phyloP scores from a whole-genome alignment of 2,329 filamentous ascomycete species.

The Nemania serpens region DNA sequence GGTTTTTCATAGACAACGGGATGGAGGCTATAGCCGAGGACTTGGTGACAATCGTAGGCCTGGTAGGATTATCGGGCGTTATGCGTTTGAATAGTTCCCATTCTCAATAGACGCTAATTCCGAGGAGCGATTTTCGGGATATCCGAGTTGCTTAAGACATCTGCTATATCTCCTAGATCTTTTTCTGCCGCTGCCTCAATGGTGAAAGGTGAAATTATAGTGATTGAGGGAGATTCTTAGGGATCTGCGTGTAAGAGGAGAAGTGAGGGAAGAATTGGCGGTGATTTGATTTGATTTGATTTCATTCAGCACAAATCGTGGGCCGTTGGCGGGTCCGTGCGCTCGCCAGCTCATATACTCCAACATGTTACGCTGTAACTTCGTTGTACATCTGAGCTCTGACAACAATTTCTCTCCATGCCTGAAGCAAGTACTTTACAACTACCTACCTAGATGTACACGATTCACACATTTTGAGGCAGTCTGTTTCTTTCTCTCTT shows the following conservation, averaged over 20 bases:
- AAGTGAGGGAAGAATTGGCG: background rate
- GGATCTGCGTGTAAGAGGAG: background rate
- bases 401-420: too few species aligned
- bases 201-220: background rate
- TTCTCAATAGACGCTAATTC: constrained; percentile 7
- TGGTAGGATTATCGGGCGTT: background rate
- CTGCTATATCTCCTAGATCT: background rate
- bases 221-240: background rate
- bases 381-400: too few species aligned
- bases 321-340: constrained; percentile 13
- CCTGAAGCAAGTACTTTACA: too few species aligned
- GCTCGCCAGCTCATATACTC: background rate
- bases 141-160: constrained; percentile 3
- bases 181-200: background rate
- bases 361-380: too few species aligned
- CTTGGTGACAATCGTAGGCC: background rate
- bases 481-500: too few species aligned
- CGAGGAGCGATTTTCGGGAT: constrained; percentile 7
- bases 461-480: too few species aligned
- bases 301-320: background rate
- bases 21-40: background rate
- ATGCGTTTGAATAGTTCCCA: background rate
- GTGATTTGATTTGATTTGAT: constrained; percentile 2
- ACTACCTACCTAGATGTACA: too few species aligned
- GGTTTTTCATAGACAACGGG: constrained; percentile 18